Evolutionary conservation across 306 rosid genomes (phyloP).

Genomic region (Rosa multiflora): DNA sequence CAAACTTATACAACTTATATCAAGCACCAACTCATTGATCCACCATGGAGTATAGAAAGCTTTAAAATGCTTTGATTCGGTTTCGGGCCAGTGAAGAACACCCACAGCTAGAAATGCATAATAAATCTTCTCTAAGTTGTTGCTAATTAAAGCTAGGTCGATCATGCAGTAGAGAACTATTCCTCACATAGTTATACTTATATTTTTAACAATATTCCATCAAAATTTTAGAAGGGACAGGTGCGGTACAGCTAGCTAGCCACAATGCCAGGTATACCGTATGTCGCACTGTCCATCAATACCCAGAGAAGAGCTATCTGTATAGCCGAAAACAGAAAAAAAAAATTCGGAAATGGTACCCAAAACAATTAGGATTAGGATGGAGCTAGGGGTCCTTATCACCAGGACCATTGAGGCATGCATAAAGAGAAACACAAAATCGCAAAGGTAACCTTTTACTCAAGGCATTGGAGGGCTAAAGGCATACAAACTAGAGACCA

Average conservation of each 20-base stretch:
- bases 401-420: conserved; percentile 31
- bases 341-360: not conserved
- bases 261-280: not conserved
- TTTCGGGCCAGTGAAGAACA: too few species aligned
- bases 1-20: too few species aligned
- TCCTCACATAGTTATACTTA: not conserved
- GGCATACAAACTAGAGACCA: conserved; percentile 22
- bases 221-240: not conserved
- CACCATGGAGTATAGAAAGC: too few species aligned
- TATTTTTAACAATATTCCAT: not conserved
- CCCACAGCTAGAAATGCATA: too few species aligned
- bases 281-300: not conserved
- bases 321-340: not conserved
- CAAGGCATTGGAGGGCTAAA: conserved; percentile 39
- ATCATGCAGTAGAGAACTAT: too few species aligned
- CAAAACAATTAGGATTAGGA: not conserved
- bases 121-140: too few species aligned
- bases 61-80: too few species aligned
- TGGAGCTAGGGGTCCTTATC: conserved; percentile 22
- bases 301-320: not conserved
- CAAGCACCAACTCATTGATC: not conserved
- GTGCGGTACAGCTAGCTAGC: not conserved
- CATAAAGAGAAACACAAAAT: conserved; percentile 49
- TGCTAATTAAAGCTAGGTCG: too few species aligned
- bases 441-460: conserved; percentile 19